Evolutionary conservation across 257 asterid genomes (phyloP), one percentile per base, ranked within the genome.

Genomic region (Salvia rosmarinus): DNA sequence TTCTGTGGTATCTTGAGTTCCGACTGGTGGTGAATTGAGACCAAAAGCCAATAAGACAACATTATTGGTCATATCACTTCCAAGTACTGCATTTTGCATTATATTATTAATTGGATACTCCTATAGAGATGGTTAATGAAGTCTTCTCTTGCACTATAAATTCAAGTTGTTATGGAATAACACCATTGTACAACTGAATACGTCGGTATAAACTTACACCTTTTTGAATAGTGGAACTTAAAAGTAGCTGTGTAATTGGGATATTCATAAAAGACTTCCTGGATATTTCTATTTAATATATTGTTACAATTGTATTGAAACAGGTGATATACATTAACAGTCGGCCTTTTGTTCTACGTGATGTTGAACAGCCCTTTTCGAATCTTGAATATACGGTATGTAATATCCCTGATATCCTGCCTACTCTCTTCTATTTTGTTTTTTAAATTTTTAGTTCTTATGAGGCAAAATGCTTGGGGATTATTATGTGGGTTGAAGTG

Each of bases 321-420:
- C 89, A 93, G 97, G 98, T 93, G 77, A 71, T 93, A 72, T 93
- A 93, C 83, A 89, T 93, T 68, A 93, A 93, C 78, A 84, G 94
- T 44, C 97, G 98, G 42, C 98, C 98, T 76, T 93, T 93, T 85
- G 98, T 93, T 59, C 87, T 93, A 82, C 97, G 98, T 67, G 98
- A 93, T 71, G 96, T 93, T 68, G 98, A 89, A 81, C 92, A 89
- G 78, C 98, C 98, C 21, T 93, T 93, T 75, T 90, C 98, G 10
- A 93, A 93, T 88, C 96, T 93, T 51, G 98, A 93, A 73, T 90
- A 93, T 83, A 93, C 98, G 96, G 98, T 93, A 79, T 59, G 94
- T 85, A 70, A 21, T 73, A 65, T 46, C 28, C 65, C 67, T 78
- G 40, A 75, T 67, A 57, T 60, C 66, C 79, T 71, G 72, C 59